phyloP scores from a whole-genome alignment of 1,284 basidiomycete genomes.

The Naganishia albida region DNA sequence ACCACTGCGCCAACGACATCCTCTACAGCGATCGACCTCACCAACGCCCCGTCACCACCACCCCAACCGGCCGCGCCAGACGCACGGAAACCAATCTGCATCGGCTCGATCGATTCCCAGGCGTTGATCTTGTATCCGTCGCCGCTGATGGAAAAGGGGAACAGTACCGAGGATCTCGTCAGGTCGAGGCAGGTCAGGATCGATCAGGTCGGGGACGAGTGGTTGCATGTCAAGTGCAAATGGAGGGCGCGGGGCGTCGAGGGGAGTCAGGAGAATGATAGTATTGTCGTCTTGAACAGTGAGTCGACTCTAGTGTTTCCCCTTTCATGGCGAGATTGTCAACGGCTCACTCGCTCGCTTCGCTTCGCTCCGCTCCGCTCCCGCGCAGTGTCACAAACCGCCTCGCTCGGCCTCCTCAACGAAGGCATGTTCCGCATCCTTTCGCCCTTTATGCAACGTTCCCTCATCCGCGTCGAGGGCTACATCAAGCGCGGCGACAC shows the following conservation, averaged over 20 bases:
- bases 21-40: constrained; percentile 37
- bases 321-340: constrained; percentile 58
- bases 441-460: constrained; percentile 76
- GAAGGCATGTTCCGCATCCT: constrained; percentile 73
- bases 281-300: constrained; percentile 77
- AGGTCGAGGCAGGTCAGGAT: constrained; percentile 35
- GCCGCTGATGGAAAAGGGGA: constrained; percentile 39
- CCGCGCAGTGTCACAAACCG: constrained; percentile 42
- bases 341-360: not conserved
- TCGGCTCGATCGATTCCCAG: constrained; percentile 76
- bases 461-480: constrained; percentile 79
- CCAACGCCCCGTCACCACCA: constrained; percentile 43
- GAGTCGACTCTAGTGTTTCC: constrained; percentile 56
- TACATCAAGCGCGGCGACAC: constrained; percentile 52
- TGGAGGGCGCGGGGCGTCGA: constrained; percentile 62
- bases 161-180: constrained; percentile 40
- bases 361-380: constrained; percentile 3
- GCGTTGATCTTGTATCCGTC: constrained; percentile 84
- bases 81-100: constrained; percentile 64
- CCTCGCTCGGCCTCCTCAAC: constrained; percentile 82
- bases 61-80: constrained; percentile 33
- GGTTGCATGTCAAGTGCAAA: constrained; percentile 71
- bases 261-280: constrained; percentile 65
- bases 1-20: not conserved
- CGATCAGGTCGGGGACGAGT: constrained; percentile 60